Base-by-base conservation (phyloP, 1,284 basidiomycete genomes). In the Pseudozyma thailandica region DNA sequence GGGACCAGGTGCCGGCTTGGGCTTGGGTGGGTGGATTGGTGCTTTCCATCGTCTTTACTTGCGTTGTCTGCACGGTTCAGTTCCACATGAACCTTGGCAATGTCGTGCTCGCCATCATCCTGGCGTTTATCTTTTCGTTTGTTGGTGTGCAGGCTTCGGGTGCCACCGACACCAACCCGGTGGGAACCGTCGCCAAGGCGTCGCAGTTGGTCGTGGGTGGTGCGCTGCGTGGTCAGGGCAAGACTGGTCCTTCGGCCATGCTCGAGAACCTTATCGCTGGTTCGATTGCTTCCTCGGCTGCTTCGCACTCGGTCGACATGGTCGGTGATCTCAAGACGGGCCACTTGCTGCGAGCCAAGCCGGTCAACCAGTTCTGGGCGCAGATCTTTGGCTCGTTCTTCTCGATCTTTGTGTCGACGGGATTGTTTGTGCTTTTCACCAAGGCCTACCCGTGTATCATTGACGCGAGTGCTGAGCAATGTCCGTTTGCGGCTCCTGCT, bases 311-410 rank as follows among this genome's bases (percentile, higher is more conserved):
- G 21, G 83, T 86, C 48, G 90, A 91, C 80, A 90, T 90, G 89
- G 88, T 88, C 61, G 87, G 89, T 59, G 90, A 91, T 75, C 83
- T 90, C 72, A 90, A 90, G 84, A 89, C 90, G 8, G 88, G 88
- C 57, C 89, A 90, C 81, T 86, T 90, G 55, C 85, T 90, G 13
- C 85, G 89, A 43, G 88, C 89, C 26, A 89, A 88, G 73, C 90
- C 90, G 20, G 85, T 84, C 61, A 87, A 87, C 78, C 88, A 90
- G 84, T 90, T 90, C 82, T 85, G 88, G 73, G 88, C 88, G 10
- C 75, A 78, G 62, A 30, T 71, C 35, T 89, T 68, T 18, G 78
- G 77, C 13, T 75, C 73, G 6, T 56, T 79, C 55, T 74, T 46
- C 42, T 68, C 72, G 20, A 78, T 71, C 49, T 63, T 66, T 46